phyloP scores from a whole-genome alignment of 148 eudicot genomes.

The Cornus controversa region DNA sequence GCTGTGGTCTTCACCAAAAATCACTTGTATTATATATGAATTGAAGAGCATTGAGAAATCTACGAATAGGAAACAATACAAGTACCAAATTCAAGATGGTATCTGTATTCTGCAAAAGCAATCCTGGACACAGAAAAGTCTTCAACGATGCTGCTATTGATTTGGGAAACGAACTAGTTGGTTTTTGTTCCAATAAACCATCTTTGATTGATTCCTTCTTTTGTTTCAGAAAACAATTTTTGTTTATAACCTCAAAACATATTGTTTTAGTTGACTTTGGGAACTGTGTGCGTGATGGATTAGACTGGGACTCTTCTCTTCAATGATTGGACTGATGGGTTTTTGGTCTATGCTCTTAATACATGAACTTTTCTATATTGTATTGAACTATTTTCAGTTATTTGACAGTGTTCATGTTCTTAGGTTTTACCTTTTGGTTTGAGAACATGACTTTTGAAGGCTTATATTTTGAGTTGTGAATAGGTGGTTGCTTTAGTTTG shows the following conservation, averaged over 20 bases:
- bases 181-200: no score
- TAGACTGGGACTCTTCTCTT: neutral
- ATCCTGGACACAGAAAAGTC: conserved; percentile 70
- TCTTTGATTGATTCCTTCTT: neutral
- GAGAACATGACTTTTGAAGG: no score
- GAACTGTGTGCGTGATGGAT: neutral
- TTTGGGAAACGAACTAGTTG: no score
- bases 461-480: no score
- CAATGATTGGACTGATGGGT: neutral
- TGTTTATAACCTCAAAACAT: neutral
- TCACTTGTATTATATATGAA: conserved; percentile 1
- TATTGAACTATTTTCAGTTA: conserved; percentile 5
- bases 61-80: conserved; percentile 37
- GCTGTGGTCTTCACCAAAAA: no score
- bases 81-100: conserved; percentile 62
- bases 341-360: neutral
- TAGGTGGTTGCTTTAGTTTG: no score
- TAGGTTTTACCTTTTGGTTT: no score
- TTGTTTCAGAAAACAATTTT: conserved; percentile 1
- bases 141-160: no score
- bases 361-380: neutral
- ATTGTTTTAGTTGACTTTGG: no score
- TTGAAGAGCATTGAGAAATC: neutral
- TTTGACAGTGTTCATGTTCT: neutral
- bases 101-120: conserved; percentile 93